Percentiles rank a stretch among this genome's conserved stretches.
phyloP scores from a whole-genome alignment of 2,329 filamentous ascomycete genomes.

The Parastagonospora avenae region DNA sequence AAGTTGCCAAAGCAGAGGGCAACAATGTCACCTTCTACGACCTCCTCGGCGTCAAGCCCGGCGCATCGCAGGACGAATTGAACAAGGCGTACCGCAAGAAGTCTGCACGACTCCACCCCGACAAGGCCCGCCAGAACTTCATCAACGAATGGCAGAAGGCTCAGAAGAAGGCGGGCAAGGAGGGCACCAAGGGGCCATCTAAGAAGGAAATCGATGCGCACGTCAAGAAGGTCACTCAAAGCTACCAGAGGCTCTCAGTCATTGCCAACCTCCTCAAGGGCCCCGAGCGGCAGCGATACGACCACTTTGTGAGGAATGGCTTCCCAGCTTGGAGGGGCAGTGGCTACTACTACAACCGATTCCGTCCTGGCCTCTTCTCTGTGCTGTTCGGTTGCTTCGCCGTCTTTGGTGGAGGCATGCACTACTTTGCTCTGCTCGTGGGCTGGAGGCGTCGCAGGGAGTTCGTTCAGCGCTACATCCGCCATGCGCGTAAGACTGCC shows the following conservation, averaged over 20 bases:
- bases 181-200: constrained; percentile 72
- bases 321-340: constrained; percentile 97
- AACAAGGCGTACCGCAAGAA: constrained; percentile 93
- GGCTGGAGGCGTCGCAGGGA: constrained; percentile 88
- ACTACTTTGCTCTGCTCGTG: constrained; percentile 85
- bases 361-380: constrained; percentile 85
- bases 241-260: constrained; percentile 82
- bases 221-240: constrained; percentile 79
- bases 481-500: constrained; percentile 82
- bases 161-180: constrained; percentile 58
- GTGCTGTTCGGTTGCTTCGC: constrained; percentile 83
- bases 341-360: constrained; percentile 96
- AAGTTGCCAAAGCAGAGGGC: constrained; percentile 77
- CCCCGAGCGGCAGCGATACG: constrained; percentile 81
- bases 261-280: constrained; percentile 87
- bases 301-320: constrained; percentile 89
- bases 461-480: constrained; percentile 90
- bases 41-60: constrained; percentile 77
- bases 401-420: constrained; percentile 79
- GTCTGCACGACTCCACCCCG: constrained; percentile 80
- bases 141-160: constrained; percentile 66
- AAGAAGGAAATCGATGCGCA: constrained; percentile 77
- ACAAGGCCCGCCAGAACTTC: constrained; percentile 90
- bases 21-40: constrained; percentile 87
- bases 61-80: constrained; percentile 83